Conservation (phyloP, 352 stramenopile genomes). For the Chloridella minuta region DNA sequence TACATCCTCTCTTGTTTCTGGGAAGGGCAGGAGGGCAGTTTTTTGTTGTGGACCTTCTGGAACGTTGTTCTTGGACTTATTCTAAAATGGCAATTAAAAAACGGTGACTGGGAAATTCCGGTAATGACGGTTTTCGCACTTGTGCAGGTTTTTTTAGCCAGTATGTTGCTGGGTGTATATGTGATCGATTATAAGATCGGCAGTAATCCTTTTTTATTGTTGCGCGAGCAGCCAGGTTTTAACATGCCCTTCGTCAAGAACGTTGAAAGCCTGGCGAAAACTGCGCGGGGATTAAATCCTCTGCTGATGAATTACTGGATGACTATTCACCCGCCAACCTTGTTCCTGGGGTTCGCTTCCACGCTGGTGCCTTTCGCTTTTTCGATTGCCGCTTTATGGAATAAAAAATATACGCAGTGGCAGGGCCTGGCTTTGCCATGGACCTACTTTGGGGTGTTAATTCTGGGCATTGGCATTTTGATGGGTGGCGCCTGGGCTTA, state of each 20-base stretch:
- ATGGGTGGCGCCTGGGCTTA: background rate
- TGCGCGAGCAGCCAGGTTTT: background rate
- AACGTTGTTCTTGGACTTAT: background rate
- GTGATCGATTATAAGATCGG: background rate
- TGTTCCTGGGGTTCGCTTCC: background rate
- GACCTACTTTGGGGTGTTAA: background rate
- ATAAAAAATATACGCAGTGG: background rate
- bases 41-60: background rate
- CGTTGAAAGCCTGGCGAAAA: background rate
- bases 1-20: background rate
- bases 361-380: background rate
- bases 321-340: background rate
- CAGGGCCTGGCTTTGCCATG: background rate
- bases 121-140: background rate
- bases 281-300: background rate
- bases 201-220: background rate
- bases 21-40: background rate
- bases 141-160: background rate
- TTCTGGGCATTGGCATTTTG: background rate
- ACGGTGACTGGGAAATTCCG: background rate
- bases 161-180: background rate
- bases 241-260: background rate
- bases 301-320: slow-evolving; percentile 2
- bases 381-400: background rate
- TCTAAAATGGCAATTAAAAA: slow-evolving; percentile 2